Evolutionary conservation across 78 protist species (phyloP), one percentile per base, ranked within the genome.

Genomic region (Polysphondylium violaceum): DNA sequence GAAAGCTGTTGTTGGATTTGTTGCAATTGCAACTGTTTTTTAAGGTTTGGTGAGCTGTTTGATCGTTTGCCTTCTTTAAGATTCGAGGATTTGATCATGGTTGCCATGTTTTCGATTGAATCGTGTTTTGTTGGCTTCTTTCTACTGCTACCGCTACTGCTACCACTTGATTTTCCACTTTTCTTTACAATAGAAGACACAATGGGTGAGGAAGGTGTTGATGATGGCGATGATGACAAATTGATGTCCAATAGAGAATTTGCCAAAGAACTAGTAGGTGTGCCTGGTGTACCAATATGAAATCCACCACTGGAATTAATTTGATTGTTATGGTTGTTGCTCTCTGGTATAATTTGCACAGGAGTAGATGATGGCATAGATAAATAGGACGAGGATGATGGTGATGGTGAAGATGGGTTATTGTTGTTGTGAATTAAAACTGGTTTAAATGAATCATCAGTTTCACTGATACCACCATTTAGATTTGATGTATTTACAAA

Each of bases 51-150:
- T 27, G 76, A 69, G 17, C 61, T 47, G 31, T 69, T 69, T 25
- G 76, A 69, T 69, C 76, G 23, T 69, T 41, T 47, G 21, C 53
- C 17, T 17, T 69, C 76, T 50, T 69, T 69, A 29, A 69, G 47
- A 0, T 40, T 33, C 36, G 40, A 35, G 29, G 71, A 29, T 41
- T 40, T 19, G 21, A n/a, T 19, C 6, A 40, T 65, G 25, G 21
- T 31, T 40, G 74, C 33, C 25, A 69, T 47, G 3, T 51, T 44
- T 3, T 44, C 23, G 25, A 47, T 25, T 69, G 76, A 69, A 31
- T 69, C 60, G 8, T 69, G 76, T 29, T 69, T 69, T 69, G 43
- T 31, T 23, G 76, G 76, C 47, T 69, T 69, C 60, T 69, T 69
- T 69, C 76, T 41, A 8, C 14, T 6, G 1, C 23, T 19, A 36